Evolutionary conservation across 2,329 filamentous ascomycete genomes (phyloP), one percentile per base, ranked within the genome.

Genomic region (Pezicula neosporulosa): DNA sequence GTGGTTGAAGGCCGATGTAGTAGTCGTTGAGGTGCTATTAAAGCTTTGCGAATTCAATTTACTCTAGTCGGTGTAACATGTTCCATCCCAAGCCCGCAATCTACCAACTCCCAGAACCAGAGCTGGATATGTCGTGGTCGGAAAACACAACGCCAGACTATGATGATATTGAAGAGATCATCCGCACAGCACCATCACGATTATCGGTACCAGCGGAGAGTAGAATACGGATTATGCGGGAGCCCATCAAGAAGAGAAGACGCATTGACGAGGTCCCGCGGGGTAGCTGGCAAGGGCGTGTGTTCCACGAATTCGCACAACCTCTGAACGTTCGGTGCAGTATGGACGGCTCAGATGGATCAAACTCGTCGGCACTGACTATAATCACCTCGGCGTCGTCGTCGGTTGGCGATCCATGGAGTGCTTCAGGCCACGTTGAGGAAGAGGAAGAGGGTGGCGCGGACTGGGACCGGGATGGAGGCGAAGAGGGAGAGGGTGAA

Each of bases 391-490:
- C 61, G 18, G 59, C 60, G 8, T 54, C 57, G 16, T 65, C 63
- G 8, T 56, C 60, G 5, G 54, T 53, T 46, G 59, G 56, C 8
- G 61, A 63, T 52, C 59, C 61, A 42, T 65, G 60, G 62, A 63
- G 62, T 46, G 48, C 56, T n/a, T 58, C 61, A 7, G 59, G 56
- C 9, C 56, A 56, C 45, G 57, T 61, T 18, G 63, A 62, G 28
- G 59, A 59, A 33, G 57, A 58, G 8, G 59, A 75, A 18, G 68
- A 72, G 33, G 74, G 77, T 28, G 12, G 63, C 68, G 48, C 64
- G 68, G 37, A 80, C 77, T 77, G 76, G 80, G 41, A 72, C 71
- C 28, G 68, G 63, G 39, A 39, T 12, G 37, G 19, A 39, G 42
- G 42, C 18, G 69, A 73, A 5, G 74, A 77, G 48, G 74, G 77